Evolutionary conservation across 192 early-diverging fungal genomes (phyloP).

Genomic region (Umbelopsis sp.): DNA sequence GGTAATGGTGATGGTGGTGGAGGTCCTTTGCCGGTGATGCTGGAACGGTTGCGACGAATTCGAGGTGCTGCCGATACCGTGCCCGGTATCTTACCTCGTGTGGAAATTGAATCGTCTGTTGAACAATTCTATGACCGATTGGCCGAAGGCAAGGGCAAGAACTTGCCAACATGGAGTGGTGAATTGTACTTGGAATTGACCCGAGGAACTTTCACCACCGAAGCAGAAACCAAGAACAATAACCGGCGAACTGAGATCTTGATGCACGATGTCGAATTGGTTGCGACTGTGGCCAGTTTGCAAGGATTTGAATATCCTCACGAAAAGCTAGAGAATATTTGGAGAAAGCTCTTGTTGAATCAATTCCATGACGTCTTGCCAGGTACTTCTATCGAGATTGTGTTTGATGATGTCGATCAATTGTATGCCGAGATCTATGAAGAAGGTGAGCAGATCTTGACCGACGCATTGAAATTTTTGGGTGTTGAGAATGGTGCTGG

Average conservation of each 20-base stretch:
- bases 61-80: constrained; percentile 44
- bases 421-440: constrained; percentile 30
- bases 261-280: constrained; percentile 78
- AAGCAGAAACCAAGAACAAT: constrained; percentile 75
- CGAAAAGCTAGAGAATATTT: constrained; percentile 71
- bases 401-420: constrained; percentile 75
- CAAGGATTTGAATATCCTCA: constrained; percentile 61
- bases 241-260: constrained; percentile 84
- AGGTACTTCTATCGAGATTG: constrained; percentile 83
- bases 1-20: constrained; percentile 91
- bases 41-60: constrained; percentile 77
- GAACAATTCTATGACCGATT: constrained; percentile 8
- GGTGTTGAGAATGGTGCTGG: background rate
- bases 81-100: constrained; percentile 4
- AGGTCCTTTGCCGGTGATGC: constrained; percentile 75
- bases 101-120: constrained; percentile 5
- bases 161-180: constrained; percentile 17
- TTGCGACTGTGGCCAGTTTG: constrained; percentile 49
- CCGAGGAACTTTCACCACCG: constrained; percentile 92
- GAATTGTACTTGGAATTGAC: constrained; percentile 88
- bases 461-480: constrained; percentile 5
- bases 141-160: constrained; percentile 13
- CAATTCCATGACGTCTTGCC: constrained; percentile 98
- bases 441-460: constrained; percentile 6
- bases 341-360: constrained; percentile 86